Conservation (phyloP, 1,139 yeast species). For the Suzukiozyma palmioleophila region DNA sequence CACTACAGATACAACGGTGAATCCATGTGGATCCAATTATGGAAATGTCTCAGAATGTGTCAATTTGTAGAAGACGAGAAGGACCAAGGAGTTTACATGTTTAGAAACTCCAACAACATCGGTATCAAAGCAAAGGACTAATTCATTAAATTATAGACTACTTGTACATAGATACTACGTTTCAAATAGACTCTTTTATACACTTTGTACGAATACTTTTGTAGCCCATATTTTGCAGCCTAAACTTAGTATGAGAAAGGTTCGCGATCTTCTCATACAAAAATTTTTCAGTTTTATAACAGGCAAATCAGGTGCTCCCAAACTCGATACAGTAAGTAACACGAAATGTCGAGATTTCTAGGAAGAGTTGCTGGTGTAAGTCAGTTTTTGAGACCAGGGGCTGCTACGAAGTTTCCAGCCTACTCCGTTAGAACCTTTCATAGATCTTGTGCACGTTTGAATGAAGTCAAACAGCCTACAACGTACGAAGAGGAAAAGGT, state of each 20-base stretch:
- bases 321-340: background rate
- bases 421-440: conserved; percentile 11
- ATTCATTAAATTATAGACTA: background rate
- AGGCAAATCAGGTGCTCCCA: too few relatives aligned
- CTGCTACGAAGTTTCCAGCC: background rate
- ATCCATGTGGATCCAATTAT: conserved; percentile 54
- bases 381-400: conserved; percentile 1
- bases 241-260: background rate
- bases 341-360: conserved; percentile 10
- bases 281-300: conserved; percentile 2
- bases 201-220: background rate
- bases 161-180: background rate
- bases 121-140: conserved; percentile 32
- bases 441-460: conserved; percentile 8
- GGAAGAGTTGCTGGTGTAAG: conserved; percentile 8
- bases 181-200: background rate
- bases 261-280: background rate
- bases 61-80: conserved; percentile 57
- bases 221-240: too few relatives aligned
- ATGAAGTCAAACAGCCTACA: conserved; percentile 19
- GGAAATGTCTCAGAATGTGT: conserved; percentile 54
- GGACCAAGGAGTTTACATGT: conserved; percentile 67
- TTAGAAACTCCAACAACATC: conserved; percentile 58
- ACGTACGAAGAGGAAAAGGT: conserved; percentile 72
- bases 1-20: conserved; percentile 52